Percentiles rank a stretch among this genome's conserved stretches.
Evolutionary conservation across 192 early-diverging fungal genomes (phyloP).

Genomic region (Coemansia sp.): DNA sequence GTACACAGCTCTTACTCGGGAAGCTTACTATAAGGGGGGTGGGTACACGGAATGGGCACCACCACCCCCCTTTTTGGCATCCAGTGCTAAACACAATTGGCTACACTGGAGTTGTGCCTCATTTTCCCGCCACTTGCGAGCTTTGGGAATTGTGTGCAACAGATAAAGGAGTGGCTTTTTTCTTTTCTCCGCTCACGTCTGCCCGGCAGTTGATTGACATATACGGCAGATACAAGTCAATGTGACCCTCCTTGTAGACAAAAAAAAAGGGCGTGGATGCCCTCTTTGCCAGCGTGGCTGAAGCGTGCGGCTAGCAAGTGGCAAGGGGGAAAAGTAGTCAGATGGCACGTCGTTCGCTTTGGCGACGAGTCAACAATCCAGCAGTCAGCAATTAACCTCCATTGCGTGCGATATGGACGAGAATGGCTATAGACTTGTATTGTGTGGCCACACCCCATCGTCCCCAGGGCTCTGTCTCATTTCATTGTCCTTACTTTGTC

Average conservation of each 20-base stretch:
- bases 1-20: background rate
- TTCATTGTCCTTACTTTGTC: background rate
- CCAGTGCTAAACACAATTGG: background rate
- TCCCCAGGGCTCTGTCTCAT: slow-evolving; percentile 4
- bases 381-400: too few species aligned
- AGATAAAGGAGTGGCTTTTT: slow-evolving; percentile 8
- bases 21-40: background rate
- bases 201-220: background rate
- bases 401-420: too few species aligned
- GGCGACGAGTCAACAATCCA: too few species aligned
- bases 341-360: background rate
- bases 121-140: background rate
- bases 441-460: background rate
- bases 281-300: background rate
- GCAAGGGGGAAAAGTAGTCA: background rate
- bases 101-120: background rate
- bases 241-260: slow-evolving; percentile 1
- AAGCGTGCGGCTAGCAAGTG: background rate
- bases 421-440: background rate
- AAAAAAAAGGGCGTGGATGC: background rate
- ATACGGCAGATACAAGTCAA: background rate
- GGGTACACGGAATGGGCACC: background rate
- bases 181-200: background rate
- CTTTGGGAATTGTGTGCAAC: background rate
- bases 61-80: background rate